These are phyloP conservation scores for Apiospora hydei DNA, from an alignment of 2,329 filamentous ascomycete genomes.

Conservation along the genomic window DNA sequence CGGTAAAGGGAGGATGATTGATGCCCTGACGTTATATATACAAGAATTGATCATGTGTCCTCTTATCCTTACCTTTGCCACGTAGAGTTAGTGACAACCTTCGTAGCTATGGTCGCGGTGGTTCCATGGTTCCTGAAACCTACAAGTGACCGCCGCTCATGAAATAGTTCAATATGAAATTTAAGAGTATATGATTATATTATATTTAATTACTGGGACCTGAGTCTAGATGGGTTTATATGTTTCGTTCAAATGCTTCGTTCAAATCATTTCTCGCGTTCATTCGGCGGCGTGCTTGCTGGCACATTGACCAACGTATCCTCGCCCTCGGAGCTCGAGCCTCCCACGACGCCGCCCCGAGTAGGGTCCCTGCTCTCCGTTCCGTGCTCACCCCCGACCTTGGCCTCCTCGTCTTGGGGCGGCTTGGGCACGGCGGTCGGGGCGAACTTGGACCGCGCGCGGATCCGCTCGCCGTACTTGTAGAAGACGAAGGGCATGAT, in stretches of 20 bases:
- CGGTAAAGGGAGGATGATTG: no score
- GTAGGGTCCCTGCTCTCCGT: background rate
- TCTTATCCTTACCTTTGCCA: no score
- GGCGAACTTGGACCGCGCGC: slow-evolving; percentile 48
- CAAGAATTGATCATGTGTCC: no score
- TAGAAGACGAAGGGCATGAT: slow-evolving; percentile 67
- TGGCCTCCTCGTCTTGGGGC: slow-evolving; percentile 30
- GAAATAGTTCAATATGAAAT: background rate
- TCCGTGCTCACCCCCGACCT: background rate
- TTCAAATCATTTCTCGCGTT: background rate
- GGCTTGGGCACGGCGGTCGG: slow-evolving; percentile 32
- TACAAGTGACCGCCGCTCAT: background rate
- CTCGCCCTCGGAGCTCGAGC: slow-evolving; percentile 13
- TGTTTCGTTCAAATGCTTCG: no score
- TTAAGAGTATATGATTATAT: no score
- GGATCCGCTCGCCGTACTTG: slow-evolving; percentile 54
- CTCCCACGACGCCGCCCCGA: background rate
- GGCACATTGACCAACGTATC: slow-evolving; percentile 13
- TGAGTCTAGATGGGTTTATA: background rate
- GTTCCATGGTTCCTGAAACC: no score
- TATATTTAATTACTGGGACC: background rate
- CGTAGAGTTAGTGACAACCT: no score
- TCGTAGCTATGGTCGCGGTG: no score
- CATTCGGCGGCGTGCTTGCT: background rate
- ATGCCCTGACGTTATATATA: no score